phyloP scores from a whole-genome alignment of 176 grass and related monocot genomes.

The Bonia amplexicaulis region DNA sequence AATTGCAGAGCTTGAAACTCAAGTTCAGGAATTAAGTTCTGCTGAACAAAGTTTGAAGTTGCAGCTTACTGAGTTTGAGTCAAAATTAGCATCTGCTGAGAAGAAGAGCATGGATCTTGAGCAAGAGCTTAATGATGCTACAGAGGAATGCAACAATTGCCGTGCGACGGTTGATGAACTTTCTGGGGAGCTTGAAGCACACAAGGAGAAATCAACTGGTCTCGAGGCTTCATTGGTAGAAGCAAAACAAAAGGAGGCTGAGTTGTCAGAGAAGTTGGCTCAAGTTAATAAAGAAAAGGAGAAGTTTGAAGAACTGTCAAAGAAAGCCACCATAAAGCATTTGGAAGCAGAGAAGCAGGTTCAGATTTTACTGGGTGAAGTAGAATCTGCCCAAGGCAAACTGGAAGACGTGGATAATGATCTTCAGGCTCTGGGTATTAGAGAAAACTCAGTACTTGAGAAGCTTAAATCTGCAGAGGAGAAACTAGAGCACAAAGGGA shows the following conservation, averaged over 20 bases:
- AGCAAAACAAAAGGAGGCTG: conserved; percentile 44
- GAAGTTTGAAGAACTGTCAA: conserved; percentile 54
- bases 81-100: conserved; percentile 58
- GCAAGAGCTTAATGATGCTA: conserved; percentile 54
- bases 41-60: conserved; percentile 52
- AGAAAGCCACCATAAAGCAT: conserved; percentile 42
- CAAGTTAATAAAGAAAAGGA: conserved; percentile 65
- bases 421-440: conserved; percentile 45
- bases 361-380: conserved; percentile 40
- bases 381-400: conserved; percentile 46
- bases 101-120: conserved; percentile 58
- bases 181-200: conserved; percentile 57
- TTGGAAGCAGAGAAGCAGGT: conserved; percentile 51
- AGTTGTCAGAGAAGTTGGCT: conserved; percentile 46
- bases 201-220: conserved; percentile 52
- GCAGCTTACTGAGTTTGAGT: conserved; percentile 52
- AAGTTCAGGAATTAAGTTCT: conserved; percentile 50
- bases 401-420: conserved; percentile 54
- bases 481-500: conserved; percentile 68
- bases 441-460: conserved; percentile 51
- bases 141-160: conserved; percentile 24
- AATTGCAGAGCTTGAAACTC: conserved; percentile 54
- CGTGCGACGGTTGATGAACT: conserved; percentile 45
- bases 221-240: conserved; percentile 45
- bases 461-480: conserved; percentile 67